Evolutionary conservation across 768 basidiomycete genomes (phyloP), one percentile per base, ranked within the genome.

Genomic region (Baorangia bicolor): DNA sequence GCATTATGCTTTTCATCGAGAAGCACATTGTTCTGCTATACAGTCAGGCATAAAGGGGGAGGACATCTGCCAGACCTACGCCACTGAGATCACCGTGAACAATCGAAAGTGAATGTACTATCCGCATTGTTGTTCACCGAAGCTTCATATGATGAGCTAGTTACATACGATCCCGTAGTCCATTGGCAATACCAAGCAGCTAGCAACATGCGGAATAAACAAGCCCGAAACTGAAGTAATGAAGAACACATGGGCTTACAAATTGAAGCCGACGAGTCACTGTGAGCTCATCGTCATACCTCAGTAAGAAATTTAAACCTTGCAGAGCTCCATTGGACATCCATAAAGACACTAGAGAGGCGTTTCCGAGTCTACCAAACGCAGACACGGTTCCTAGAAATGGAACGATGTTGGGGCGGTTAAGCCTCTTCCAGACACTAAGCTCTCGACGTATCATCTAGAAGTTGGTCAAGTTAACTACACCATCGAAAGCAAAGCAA

Each of bases 361-460:
- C 7, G 9, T 53, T 50, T 39, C 49, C 57, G 25, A 53, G 39
- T 44, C 54, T 50, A 20, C 51, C 48, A 40, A 61, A 56, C 18
- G 51, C 59, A 25, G 18, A 42, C 1, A 25, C 38, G 10, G 30
- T 57, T 23, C 61, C 55, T 5, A 61, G 38, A 10, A 61, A 61
- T n/a, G 60, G 50, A 21, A 60, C 60, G 21, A 61, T 41, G 39
- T 57, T 53, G 3, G 44, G 33, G 39, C 61, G 60, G 14, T 12
- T 46, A 1, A 61, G 27, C 35, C 51, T 47, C 43, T 33, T 62
- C 60, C 55, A 57, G 16, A 54, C 53, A 2, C 55, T 49, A 30
- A 62, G 46, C 42, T 58, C 60, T 49, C 60, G 60, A 28, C 49
- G 60, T 30, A 49, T 50, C 56, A 49, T 54, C 60, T 58, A 33